phyloP scores from a whole-genome alignment of 768 basidiomycete species.

The Boletus speciosus region DNA sequence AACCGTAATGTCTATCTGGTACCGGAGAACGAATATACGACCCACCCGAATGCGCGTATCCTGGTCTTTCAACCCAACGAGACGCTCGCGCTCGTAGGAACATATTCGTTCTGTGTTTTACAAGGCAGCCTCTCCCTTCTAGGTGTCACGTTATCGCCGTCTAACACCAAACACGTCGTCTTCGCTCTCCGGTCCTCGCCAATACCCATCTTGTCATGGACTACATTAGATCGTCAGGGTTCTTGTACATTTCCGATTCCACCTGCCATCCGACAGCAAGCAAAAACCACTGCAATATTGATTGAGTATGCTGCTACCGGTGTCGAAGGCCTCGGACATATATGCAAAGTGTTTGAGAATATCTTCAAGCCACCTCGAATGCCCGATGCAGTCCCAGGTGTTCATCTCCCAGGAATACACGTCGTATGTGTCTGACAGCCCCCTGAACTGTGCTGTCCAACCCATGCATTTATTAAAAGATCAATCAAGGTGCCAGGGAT shows the following conservation, averaged over 20 bases:
- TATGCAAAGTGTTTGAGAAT: slow-evolving; percentile 61
- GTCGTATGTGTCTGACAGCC: slow-evolving; percentile 38
- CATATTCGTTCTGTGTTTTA: slow-evolving; percentile 57
- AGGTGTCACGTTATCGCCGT: slow-evolving; percentile 50
- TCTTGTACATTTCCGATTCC: slow-evolving; percentile 15
- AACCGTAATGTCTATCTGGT: slow-evolving; percentile 37
- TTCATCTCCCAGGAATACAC: slow-evolving; percentile 48
- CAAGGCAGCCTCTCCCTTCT: slow-evolving; percentile 56
- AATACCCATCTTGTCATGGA: slow-evolving; percentile 50
- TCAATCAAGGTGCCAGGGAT: slow-evolving; percentile 27
- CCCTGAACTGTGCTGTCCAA: slow-evolving; percentile 5
- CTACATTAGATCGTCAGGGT: slow-evolving; percentile 9
- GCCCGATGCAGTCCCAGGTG: slow-evolving; percentile 22
- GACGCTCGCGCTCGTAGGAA: slow-evolving; percentile 66
- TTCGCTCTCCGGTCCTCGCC: slow-evolving; percentile 83
- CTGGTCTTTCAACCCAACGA: slow-evolving; percentile 47
- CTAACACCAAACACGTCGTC: slow-evolving; percentile 43
- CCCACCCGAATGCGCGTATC: slow-evolving; percentile 29
- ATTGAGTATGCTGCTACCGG: slow-evolving; percentile 57
- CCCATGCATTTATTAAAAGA: slow-evolving; percentile 20
- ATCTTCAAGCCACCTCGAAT: slow-evolving; percentile 53
- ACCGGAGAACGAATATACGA: background rate
- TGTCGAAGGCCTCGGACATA: slow-evolving; percentile 60
- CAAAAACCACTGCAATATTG: slow-evolving; percentile 43
- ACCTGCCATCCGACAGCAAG: slow-evolving; percentile 8